Conservation (phyloP, 1,139 yeast genomes). For the Kodamaea sp. region DNA sequence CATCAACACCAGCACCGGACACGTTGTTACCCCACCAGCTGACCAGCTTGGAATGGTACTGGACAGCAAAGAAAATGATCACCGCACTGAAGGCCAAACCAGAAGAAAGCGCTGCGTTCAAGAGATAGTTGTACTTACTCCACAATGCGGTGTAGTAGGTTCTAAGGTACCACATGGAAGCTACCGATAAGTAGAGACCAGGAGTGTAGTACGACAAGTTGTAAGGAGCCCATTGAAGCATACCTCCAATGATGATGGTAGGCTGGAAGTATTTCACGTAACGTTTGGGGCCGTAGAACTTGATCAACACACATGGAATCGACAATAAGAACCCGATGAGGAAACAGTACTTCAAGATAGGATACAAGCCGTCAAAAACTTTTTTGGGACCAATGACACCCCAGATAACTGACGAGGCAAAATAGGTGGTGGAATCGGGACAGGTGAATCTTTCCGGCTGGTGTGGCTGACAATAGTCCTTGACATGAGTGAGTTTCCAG, state of each 20-base stretch:
- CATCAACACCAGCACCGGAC: constrained; percentile 15
- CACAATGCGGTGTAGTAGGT: constrained; percentile 18
- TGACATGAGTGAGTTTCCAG: constrained; percentile 50
- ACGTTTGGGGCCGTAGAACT: constrained; percentile 20
- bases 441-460: constrained; percentile 50
- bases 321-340: constrained; percentile 48
- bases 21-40: constrained; percentile 24
- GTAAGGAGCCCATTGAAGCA: constrained; percentile 17
- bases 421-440: constrained; percentile 50
- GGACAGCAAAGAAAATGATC: constrained; percentile 23
- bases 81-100: constrained; percentile 22
- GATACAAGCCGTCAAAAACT: constrained; percentile 50
- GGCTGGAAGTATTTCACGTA: constrained; percentile 20
- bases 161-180: constrained; percentile 20
- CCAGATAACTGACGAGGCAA: constrained; percentile 63
- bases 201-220: constrained; percentile 21
- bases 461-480: constrained; percentile 45
- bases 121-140: constrained; percentile 21
- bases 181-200: constrained; percentile 16
- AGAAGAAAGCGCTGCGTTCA: constrained; percentile 19
- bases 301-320: constrained; percentile 32
- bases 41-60: constrained; percentile 18
- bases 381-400: constrained; percentile 63
- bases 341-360: constrained; percentile 52
- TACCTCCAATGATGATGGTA: constrained; percentile 19